Conservation (phyloP, 2,329 filamentous ascomycete species). For the Zymoseptoria tritici region DNA sequence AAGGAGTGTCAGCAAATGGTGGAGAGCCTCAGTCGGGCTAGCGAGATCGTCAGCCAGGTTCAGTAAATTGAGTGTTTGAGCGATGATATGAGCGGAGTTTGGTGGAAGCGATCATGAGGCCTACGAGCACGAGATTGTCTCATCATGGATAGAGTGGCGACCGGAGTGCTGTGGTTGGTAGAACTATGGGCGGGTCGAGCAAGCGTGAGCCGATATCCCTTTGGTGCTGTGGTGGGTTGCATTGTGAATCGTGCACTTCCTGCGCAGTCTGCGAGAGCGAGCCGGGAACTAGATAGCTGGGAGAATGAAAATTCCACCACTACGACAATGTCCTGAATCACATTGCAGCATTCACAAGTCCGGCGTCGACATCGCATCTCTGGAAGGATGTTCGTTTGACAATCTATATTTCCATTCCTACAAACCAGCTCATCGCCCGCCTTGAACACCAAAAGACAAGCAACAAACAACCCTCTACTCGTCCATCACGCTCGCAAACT, state of each 20-base stretch:
- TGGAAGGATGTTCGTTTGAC: neutral
- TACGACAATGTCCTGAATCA: neutral
- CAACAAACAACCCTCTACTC: constrained; percentile 54
- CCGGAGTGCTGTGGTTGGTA: neutral
- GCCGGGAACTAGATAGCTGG: neutral
- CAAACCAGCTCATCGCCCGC: neutral
- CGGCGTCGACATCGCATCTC: neutral
- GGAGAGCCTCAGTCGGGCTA: constrained; percentile 79
- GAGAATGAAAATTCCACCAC: neutral
- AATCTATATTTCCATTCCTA: neutral
- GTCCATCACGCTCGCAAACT: constrained; percentile 92
- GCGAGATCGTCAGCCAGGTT: constrained; percentile 85
- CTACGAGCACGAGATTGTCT: neutral
- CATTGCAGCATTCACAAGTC: neutral
- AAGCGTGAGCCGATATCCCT: neutral
- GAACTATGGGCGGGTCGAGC: neutral
- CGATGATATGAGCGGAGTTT: neutral
- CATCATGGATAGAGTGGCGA: neutral
- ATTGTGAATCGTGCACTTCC: neutral
- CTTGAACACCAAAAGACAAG: neutral
- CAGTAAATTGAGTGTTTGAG: constrained; percentile 35
- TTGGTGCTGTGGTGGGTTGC: neutral
- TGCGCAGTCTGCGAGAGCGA: neutral
- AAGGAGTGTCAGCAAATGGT: constrained; percentile 99
- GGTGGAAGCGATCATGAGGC: neutral